Conservation (phyloP, 371 early-diverging fungal genomes). For the Mucor irregularis region DNA sequence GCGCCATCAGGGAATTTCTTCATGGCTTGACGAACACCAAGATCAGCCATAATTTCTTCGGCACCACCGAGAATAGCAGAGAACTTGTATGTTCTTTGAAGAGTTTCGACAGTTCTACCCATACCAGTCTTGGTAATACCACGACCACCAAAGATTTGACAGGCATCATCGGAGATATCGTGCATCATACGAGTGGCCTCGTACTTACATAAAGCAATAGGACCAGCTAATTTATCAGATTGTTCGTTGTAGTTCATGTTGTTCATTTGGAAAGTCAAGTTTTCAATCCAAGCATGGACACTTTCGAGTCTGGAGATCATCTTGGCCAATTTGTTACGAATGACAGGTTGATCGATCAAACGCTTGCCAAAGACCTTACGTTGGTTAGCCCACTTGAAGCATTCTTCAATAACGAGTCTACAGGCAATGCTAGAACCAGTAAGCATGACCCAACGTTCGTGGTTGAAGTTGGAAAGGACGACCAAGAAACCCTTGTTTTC, state of each 20-base stretch:
- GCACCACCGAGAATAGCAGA: constrained; percentile 82
- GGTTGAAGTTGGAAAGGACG: constrained; percentile 55
- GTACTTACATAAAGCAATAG: constrained; percentile 62
- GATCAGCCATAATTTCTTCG: constrained; percentile 65
- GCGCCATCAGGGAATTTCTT: constrained; percentile 34
- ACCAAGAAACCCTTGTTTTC: constrained; percentile 72
- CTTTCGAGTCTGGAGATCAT: constrained; percentile 67
- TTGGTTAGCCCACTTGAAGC: constrained; percentile 46
- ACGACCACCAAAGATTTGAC: constrained; percentile 70
- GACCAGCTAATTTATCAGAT: constrained; percentile 61
- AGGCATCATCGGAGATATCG: constrained; percentile 57
- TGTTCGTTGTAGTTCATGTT: constrained; percentile 59
- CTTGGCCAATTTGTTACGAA: constrained; percentile 65
- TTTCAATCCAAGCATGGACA: constrained; percentile 56
- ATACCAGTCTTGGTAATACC: constrained; percentile 62
- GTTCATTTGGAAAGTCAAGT: constrained; percentile 61
- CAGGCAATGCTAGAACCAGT: constrained; percentile 24
- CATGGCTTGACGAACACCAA: constrained; percentile 45
- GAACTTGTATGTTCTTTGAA: constrained; percentile 59
- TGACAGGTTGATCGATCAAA: constrained; percentile 71
- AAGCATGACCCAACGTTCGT: constrained; percentile 50
- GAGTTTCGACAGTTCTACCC: constrained; percentile 53
- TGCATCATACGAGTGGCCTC: constrained; percentile 55
- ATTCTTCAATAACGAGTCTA: constrained; percentile 40
- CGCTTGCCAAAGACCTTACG: constrained; percentile 82